Percentiles rank a stretch among this genome's conserved stretches.
These are phyloP conservation scores for Centrapalus pauciflorus DNA, from an alignment of 129 eudicot genomes.

Conservation along the genomic window DNA sequence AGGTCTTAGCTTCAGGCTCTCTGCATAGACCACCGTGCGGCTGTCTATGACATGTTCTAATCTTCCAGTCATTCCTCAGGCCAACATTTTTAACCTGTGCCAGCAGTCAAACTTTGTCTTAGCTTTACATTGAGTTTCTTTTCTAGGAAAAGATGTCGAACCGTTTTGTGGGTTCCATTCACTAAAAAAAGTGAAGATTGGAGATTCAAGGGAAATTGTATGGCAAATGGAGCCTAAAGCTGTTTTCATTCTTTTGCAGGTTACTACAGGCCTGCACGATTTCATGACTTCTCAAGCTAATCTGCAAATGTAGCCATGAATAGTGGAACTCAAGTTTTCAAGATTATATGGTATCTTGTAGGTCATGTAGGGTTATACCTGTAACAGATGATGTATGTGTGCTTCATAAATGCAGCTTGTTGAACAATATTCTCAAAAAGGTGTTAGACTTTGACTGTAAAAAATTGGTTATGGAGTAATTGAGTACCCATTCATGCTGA, in stretches of 20 bases:
- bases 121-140: background rate
- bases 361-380: constrained; percentile 20
- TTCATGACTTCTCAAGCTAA: constrained; percentile 15
- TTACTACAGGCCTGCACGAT: constrained; percentile 21
- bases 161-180: background rate
- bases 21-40: no score
- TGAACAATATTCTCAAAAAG: constrained; percentile 13
- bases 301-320: constrained; percentile 25
- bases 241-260: constrained; percentile 18
- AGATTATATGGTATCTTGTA: constrained; percentile 24
- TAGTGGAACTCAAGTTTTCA: constrained; percentile 6
- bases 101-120: background rate
- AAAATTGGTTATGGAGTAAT: background rate
- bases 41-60: background rate
- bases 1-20: no score
- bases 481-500: background rate
- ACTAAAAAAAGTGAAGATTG: background rate
- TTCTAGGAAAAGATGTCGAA: background rate
- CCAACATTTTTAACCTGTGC: background rate
- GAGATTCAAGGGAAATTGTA: background rate
- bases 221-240: background rate
- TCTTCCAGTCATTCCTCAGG: background rate
- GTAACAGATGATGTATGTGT: constrained; percentile 20
- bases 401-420: constrained; percentile 28
- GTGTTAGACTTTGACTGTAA: background rate